Conservation (phyloP, 768 basidiomycete genomes). For the Russula lepida region DNA sequence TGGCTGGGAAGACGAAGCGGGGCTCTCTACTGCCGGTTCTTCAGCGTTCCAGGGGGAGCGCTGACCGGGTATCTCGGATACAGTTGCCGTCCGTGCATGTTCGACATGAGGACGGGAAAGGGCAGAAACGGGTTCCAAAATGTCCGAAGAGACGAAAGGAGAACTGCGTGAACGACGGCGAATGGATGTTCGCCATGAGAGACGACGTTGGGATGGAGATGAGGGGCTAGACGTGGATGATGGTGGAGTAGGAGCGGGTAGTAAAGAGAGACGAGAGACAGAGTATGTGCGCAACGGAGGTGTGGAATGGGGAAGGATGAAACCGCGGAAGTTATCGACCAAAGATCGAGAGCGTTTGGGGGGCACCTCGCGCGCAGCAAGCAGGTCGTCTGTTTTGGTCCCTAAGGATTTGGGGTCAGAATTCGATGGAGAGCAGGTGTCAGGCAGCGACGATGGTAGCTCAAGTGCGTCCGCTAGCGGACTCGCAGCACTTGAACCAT, state of each 20-base stretch:
- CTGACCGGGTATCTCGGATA: neutral
- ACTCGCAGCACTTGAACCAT: conserved; percentile 5
- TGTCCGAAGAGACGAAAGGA: conserved; percentile 7
- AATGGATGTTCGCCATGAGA: conserved; percentile 5
- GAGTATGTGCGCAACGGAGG: conserved; percentile 19
- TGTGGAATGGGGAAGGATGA: conserved; percentile 33
- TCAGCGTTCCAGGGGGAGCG: neutral
- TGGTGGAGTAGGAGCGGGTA: neutral
- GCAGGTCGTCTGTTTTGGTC: conserved; percentile 25
- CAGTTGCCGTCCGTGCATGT: neutral
- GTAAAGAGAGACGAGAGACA: conserved; percentile 10
- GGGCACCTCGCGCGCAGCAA: conserved; percentile 19
- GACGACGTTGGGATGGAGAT: conserved; percentile 7
- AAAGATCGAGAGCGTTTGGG: conserved; percentile 43
- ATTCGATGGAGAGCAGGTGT: conserved; percentile 23
- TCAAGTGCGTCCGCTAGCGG: conserved; percentile 11
- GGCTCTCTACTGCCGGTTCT: neutral
- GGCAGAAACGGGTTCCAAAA: neutral
- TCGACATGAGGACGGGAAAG: neutral
- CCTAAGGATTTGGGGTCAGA: neutral
- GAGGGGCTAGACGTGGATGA: conserved; percentile 2
- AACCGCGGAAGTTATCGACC: conserved; percentile 51
- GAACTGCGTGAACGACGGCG: conserved; percentile 18
- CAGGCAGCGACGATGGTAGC: conserved; percentile 20
- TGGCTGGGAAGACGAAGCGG: neutral